Base-by-base conservation (phyloP, 495 filamentous ascomycete genomes). In the Penicillium lividum region DNA sequence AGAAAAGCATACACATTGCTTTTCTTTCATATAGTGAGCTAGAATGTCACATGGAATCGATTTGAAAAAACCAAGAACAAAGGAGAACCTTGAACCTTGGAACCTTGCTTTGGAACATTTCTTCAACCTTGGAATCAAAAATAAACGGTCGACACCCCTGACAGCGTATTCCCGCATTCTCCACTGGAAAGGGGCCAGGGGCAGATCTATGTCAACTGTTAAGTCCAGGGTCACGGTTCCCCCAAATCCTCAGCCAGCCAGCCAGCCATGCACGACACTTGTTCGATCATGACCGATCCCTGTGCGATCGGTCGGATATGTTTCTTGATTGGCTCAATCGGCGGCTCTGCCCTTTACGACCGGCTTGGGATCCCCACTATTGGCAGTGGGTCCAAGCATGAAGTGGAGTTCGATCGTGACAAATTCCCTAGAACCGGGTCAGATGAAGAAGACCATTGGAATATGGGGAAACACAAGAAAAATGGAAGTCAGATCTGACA, bases 221-320 rank as follows among this genome's bases (percentile, higher is more conserved):
- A 22, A 22, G 22, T 22, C 22, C 22, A 67, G 58, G 64, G 58
- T 58, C 51, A 57, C 7, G 50, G 57, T 59, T 59, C 34, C 51
- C 54, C 57, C 38, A 40, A 40, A 57, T 40, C 53, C 47, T 69
- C 67, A 70, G 67, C 67, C 67, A 70, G 67, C 67, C 67, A 70
- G 67, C 67, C 67, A 70, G 67, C 67, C 67, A 70, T 70, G 67
- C 67, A 70, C 60, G 53, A 70, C 67, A 70, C 67, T 49, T 46
- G 30, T 47, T 53, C 57, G 62, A 65, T 65, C 44, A 9, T 27
- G 4, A 45, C 44, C 62, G 67, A 69, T 70, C 56, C 28, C 51
- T 36, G 44, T 53, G 10, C 52, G 38, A 67, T 69, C 66, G 59
- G 33, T 15, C 64, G 49, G 16, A 0, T 28, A 16, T 22, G 18